Conservation (phyloP, 768 basidiomycete genomes). For the Gymnopilus junonius region DNA sequence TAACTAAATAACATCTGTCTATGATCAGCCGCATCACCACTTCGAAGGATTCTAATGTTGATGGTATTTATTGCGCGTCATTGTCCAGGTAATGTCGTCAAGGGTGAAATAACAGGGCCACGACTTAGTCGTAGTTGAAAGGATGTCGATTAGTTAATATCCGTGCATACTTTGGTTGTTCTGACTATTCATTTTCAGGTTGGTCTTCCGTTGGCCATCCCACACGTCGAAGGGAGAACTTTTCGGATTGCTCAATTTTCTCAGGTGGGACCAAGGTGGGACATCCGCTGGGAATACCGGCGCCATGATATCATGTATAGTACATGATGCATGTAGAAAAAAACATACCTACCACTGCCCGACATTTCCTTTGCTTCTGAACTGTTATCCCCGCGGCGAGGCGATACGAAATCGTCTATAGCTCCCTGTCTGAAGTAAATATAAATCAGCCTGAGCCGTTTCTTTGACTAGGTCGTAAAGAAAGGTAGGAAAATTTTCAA, state of each 20-base stretch:
- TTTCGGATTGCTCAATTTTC: not conserved
- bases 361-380: not conserved
- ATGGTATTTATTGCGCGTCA: not conserved
- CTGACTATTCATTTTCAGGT: too few species aligned
- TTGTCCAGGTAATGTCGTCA: not conserved
- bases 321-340: not conserved
- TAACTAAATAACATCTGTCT: not conserved
- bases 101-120: too few species aligned
- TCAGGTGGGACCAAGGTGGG: conserved; percentile 2
- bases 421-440: not conserved
- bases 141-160: too few species aligned
- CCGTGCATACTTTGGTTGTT: not conserved
- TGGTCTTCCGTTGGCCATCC: too few species aligned
- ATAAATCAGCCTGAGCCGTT: too few species aligned
- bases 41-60: not conserved
- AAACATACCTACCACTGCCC: not conserved
- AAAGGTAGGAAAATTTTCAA: too few species aligned
- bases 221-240: too few species aligned
- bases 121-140: too few species aligned
- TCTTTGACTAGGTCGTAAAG: too few species aligned
- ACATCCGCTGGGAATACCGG: not conserved
- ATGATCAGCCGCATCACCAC: not conserved
- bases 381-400: not conserved
- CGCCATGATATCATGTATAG: not conserved
- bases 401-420: not conserved